Evolutionary conservation across 2,329 filamentous ascomycete genomes (phyloP).

Genomic region (Neoarthrinium moseri): DNA sequence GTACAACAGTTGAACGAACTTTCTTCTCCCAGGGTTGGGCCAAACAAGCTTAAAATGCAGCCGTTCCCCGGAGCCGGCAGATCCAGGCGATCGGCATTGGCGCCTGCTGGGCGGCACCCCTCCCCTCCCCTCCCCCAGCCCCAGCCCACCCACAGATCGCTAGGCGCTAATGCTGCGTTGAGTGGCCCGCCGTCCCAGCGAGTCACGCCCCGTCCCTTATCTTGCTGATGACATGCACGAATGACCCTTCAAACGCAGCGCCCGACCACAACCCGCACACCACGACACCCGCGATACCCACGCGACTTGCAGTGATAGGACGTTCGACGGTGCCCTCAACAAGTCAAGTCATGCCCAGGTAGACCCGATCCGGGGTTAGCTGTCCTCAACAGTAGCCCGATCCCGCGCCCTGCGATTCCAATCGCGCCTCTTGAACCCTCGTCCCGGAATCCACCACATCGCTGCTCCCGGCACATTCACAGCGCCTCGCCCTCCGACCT

Average conservation of each 20-base stretch:
- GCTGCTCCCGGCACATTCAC: no score
- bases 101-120: no score
- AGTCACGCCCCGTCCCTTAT: constrained; percentile 6
- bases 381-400: not conserved
- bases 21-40: no score
- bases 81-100: no score
- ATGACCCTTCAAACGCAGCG: constrained; percentile 1
- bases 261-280: not conserved
- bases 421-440: not conserved
- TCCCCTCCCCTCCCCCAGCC: no score
- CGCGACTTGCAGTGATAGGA: not conserved
- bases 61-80: no score
- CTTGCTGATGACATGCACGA: constrained; percentile 6
- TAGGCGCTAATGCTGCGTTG: no score
- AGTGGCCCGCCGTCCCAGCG: constrained; percentile 2
- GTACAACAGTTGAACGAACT: no score
- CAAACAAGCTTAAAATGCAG: constrained; percentile 6
- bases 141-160: no score
- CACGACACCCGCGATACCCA: not conserved
- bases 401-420: not conserved
- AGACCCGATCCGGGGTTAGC: not conserved
- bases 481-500: no score
- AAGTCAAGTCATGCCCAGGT: constrained; percentile 1
- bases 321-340: not conserved
- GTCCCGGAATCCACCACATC: not conserved